Base-by-base conservation (phyloP, 2,329 filamentous ascomycete species). In the Ophiostoma triangulosporum region DNA sequence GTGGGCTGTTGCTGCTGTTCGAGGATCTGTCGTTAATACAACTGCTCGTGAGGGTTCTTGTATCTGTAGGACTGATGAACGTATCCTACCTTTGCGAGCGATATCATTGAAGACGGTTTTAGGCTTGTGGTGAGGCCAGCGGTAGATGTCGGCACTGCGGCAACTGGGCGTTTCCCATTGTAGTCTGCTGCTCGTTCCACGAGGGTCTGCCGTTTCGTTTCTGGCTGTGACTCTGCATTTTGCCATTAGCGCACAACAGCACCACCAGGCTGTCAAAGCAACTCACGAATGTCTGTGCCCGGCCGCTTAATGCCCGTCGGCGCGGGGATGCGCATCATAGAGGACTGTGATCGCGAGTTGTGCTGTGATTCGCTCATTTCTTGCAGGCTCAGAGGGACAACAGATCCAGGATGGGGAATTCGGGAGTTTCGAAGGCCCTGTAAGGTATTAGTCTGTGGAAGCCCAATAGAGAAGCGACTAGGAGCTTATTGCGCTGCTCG, bases 321-420 rank as follows among this genome's bases (percentile, higher is more conserved):
- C 11, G 70, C 66, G 32, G 70, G 66, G 51, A 68, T 68, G 35
- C 69, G 50, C 50, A 58, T 52, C 22, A 29, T 46, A 1, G 56
- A 51, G 1, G 54, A 31, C 35, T 56, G 52, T 11, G 67, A 64
- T 50, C 78, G 74, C 43, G 73, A 65, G 63, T 84, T 83, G 65
- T 69, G 71, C 61, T 83, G 77, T n/a, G 79, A 81, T 7, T 81
- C 76, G 61, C 69, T 73, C 59, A 79, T 74, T 61, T 82, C 78
- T 9, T 71, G 65, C 15, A 82, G 70, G 22, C n/a, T 32, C 4
- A 48, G 65, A 31, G 3, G 48, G 62, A 43, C 11, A 62, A 52
- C 14, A 58, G 11, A 54, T n/a, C 1, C 24, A 9, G 50, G 60
- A 50, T 56, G 58, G 50, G 49, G 58, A 8, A 65, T 49, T 57